Conservation (phyloP, 495 filamentous ascomycete species). For the Pyronema omphalodes region DNA sequence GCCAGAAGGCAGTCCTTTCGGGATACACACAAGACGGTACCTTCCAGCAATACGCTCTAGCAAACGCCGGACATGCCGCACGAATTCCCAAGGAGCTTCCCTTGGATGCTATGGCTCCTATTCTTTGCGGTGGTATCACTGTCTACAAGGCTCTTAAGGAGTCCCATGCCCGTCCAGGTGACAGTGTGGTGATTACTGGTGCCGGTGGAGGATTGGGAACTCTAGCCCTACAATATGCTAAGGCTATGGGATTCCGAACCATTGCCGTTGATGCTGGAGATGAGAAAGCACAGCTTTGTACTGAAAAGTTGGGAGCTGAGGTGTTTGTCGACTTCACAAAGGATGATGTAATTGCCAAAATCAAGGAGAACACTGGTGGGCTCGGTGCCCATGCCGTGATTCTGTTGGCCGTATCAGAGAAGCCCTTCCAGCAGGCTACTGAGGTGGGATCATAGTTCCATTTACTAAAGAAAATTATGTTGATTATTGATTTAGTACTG, state of each 20-base stretch:
- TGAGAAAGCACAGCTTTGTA: constrained; percentile 54
- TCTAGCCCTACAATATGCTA: constrained; percentile 69
- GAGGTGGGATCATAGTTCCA: constrained; percentile 25
- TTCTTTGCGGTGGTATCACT: constrained; percentile 77
- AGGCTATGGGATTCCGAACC: constrained; percentile 64
- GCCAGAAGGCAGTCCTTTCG: constrained; percentile 49
- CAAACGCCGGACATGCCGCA: constrained; percentile 64
- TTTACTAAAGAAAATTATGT: not conserved
- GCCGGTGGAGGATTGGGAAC: constrained; percentile 75
- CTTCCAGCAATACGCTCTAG: constrained; percentile 85
- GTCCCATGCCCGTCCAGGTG: constrained; percentile 50
- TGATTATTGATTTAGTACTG: constrained; percentile 36
- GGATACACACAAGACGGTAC: constrained; percentile 84
- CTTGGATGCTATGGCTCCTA: constrained; percentile 61
- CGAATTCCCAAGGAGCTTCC: constrained; percentile 55
- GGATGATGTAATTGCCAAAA: constrained; percentile 62
- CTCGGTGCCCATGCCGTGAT: constrained; percentile 78
- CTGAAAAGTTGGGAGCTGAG: constrained; percentile 43
- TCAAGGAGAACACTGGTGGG: constrained; percentile 62
- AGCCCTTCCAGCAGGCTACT: constrained; percentile 84
- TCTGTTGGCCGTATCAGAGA: constrained; percentile 66
- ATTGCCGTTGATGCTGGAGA: constrained; percentile 66
- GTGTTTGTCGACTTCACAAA: constrained; percentile 64
- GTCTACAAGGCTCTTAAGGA: constrained; percentile 90
- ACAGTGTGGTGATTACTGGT: constrained; percentile 71